These are phyloP conservation scores for Rubia yunnanensis DNA, from an alignment of 257 asterid species.

Conservation along the genomic window DNA sequence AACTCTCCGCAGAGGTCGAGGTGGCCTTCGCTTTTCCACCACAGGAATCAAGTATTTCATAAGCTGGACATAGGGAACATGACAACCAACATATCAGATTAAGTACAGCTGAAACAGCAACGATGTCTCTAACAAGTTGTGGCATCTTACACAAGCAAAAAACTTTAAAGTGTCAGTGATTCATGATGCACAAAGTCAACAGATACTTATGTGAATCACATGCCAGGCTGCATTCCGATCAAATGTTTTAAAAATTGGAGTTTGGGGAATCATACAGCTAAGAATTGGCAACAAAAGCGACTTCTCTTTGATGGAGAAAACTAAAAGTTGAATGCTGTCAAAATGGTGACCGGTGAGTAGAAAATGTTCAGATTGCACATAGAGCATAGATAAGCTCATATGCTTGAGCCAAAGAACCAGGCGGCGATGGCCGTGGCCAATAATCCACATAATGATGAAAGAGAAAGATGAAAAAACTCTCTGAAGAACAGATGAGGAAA, in stretches of 20 bases:
- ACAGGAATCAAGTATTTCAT: constrained; percentile 69
- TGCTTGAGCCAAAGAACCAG: neutral
- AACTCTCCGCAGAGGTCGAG: constrained; percentile 40
- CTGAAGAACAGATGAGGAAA: neutral
- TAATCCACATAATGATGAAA: neutral
- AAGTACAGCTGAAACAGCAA: neutral
- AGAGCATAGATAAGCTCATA: neutral
- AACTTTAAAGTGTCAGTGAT: neutral
- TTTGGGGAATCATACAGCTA: too few relatives aligned
- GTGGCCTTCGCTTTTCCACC: constrained; percentile 46
- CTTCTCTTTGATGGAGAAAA: too few relatives aligned
- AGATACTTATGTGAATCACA: neutral
- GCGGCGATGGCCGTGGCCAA: neutral
- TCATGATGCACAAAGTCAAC: neutral
- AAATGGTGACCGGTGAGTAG: too few relatives aligned
- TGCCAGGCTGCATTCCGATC: neutral
- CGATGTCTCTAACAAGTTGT: neutral
- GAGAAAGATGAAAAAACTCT: neutral
- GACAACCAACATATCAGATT: neutral
- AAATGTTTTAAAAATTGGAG: too few relatives aligned
- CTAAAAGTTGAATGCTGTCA: too few relatives aligned
- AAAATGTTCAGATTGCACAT: neutral
- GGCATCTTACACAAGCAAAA: neutral
- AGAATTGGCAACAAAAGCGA: too few relatives aligned
- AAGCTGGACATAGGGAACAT: constrained; percentile 34